Percentiles rank a stretch among this genome's conserved stretches.
Evolutionary conservation across 306 rosid species (phyloP).

Genomic region (Quercus variabilis): DNA sequence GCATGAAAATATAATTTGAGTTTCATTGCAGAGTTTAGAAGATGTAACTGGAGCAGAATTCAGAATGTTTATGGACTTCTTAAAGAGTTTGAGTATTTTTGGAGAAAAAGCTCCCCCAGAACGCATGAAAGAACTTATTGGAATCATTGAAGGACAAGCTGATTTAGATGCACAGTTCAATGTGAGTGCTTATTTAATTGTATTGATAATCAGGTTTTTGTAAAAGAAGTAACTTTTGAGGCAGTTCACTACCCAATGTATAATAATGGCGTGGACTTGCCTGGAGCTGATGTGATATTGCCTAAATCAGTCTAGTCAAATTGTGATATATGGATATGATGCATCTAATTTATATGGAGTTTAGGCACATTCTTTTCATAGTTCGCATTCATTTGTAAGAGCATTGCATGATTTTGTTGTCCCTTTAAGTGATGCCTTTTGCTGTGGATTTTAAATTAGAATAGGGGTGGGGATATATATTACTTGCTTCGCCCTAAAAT

Average conservation of each 20-base stretch:
- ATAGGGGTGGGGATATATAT: background rate
- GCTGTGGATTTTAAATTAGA: background rate
- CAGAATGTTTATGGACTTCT: constrained; percentile 87
- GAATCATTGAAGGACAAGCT: constrained; percentile 94
- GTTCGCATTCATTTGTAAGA: background rate
- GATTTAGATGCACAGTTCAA: constrained; percentile 81
- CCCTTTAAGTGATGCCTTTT: background rate
- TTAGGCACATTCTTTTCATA: background rate
- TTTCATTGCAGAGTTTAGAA: constrained; percentile 66
- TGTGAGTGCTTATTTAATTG: constrained; percentile 40
- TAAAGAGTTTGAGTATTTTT: constrained; percentile 75
- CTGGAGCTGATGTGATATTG: background rate
- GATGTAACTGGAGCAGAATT: constrained; percentile 92
- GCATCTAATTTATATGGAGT: background rate
- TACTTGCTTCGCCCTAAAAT: background rate
- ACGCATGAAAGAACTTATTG: constrained; percentile 84
- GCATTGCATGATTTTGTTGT: background rate
- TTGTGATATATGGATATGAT: background rate
- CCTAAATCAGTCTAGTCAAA: background rate
- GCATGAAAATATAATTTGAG: constrained; percentile 25
- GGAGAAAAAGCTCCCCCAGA: constrained; percentile 88
- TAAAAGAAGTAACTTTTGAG: background rate
- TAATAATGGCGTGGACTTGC: background rate
- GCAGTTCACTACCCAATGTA: background rate
- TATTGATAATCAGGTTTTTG: background rate